A percentile compares a stretch with the other conserved stretches of the same genome.
Conservation (phyloP, 2,329 filamentous ascomycete genomes). For the Talaromyces sp. region DNA sequence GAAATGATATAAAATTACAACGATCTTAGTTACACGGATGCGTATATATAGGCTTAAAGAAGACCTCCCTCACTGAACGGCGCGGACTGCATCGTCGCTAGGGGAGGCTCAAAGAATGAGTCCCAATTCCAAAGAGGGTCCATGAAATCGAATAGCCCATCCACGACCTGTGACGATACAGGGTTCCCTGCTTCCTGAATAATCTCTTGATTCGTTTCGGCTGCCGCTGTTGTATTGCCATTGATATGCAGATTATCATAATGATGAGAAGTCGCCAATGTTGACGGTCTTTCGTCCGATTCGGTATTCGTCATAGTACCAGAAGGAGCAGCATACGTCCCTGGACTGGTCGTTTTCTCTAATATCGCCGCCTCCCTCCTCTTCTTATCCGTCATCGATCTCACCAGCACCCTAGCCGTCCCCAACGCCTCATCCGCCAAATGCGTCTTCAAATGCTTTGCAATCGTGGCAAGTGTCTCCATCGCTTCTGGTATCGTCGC, state of each 20-base stretch:
- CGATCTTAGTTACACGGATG: background rate
- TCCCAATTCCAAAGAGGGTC: slow-evolving; percentile 18
- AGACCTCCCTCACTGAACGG: background rate
- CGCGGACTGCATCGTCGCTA: background rate
- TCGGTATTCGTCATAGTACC: background rate
- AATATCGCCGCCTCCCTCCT: slow-evolving; percentile 23
- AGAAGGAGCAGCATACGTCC: background rate
- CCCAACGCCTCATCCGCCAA: slow-evolving; percentile 34
- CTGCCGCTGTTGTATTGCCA: background rate
- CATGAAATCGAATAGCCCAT: slow-evolving; percentile 10
- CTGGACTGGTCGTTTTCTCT: slow-evolving; percentile 17
- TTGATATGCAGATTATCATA: background rate
- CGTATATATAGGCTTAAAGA: background rate
- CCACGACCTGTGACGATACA: background rate
- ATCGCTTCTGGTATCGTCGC: slow-evolving; percentile 35
- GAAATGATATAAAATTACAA: background rate
- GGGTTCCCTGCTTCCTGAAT: background rate
- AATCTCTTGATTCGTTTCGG: background rate
- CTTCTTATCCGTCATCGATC: slow-evolving; percentile 28
- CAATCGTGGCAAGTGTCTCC: slow-evolving; percentile 38
- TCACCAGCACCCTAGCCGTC: slow-evolving; percentile 25
- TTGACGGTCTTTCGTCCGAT: background rate
- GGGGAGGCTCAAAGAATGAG: slow-evolving; percentile 15
- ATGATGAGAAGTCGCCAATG: background rate
- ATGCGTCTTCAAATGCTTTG: slow-evolving; percentile 29